Base-by-base conservation (phyloP, 2,329 filamentous ascomycete species). In the Fusarium agapanthi region DNA sequence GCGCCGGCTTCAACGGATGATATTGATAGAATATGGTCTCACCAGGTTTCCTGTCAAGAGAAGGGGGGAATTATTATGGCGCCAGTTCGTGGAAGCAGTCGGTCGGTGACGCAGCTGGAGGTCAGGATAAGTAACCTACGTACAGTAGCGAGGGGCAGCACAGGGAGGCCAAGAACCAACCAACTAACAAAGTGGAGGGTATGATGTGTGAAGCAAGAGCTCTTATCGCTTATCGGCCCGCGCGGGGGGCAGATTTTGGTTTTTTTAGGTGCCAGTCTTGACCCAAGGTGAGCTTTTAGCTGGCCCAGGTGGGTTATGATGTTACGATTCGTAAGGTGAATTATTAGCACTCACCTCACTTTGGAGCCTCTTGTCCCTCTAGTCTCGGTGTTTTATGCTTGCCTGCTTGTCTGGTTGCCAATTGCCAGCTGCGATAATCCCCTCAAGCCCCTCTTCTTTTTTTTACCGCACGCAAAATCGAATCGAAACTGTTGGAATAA, bases 161-260 rank as follows among this genome's bases (percentile, higher is more conserved):
- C 47, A 67, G 61, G 53, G 50, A 67, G 65, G 64, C 43, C 50
- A 55, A 69, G 69, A 61, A 63, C 69, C 40, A 40, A 61, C 44
- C 44, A 47, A 28, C 59, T 65, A 61, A 70, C 62, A 60, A 62
- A 48, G 60, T 73, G 71, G 69, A 58, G 67, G 57, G 65, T 58
- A 67, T 67, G 61, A 64, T 67, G 65, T 50, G 53, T 67, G 61
- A 41, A 61, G 74, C 61, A 68, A 45, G 69, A 77, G 70, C 74
- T 73, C 75, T 77, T 76, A 75, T 77, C 75, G 74, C 72, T 77
- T 77, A 77, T 77, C 75, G 75, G 71, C 55, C 67, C 72, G 73
- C 72, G 75, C 67, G 73, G 72, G 75, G 72, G 61, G n/a, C 18
- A 47, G 54, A 57, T 57, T 57, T 57, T 65, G 44, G 9, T 38